These are phyloP conservation scores for Ilex aquifolium DNA, from an alignment of 257 asterid genomes.

Conservation along the genomic window DNA sequence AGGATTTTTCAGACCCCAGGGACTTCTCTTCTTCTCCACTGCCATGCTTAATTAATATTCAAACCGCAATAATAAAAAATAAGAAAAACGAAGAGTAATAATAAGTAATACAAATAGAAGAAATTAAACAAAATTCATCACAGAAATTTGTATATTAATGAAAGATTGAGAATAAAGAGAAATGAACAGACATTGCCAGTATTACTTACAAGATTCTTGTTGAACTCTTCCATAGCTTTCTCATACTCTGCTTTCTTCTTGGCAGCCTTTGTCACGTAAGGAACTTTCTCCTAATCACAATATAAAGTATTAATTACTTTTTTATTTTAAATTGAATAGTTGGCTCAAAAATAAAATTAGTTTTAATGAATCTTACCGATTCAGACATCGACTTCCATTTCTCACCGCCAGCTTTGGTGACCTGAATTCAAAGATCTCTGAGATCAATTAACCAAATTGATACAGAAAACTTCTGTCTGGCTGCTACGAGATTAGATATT, in stretches of 20 bases:
- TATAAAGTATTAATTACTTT: background rate
- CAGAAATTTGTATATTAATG: too few relatives aligned
- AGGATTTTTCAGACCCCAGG: background rate
- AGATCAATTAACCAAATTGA: background rate
- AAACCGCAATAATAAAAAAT: background rate
- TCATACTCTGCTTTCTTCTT: background rate
- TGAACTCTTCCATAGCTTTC: background rate
- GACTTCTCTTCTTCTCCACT: background rate
- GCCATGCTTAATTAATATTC: background rate
- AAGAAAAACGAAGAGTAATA: background rate
- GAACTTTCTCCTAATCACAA: background rate
- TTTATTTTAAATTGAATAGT: too few relatives aligned
- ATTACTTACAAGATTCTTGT: background rate
- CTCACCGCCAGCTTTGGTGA: conserved; percentile 22
- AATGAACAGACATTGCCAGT: background rate
- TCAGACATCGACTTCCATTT: conserved; percentile 22
- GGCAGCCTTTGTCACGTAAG: background rate
- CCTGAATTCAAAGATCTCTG: conserved; percentile 5
- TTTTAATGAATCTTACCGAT: conserved; percentile 9
- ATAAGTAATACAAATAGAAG: background rate
- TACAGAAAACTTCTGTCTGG: background rate
- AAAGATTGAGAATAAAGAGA: background rate
- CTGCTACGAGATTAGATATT: background rate
- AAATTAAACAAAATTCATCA: background rate
- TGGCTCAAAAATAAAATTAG: too few relatives aligned